These are phyloP conservation scores for Backusella liffmaniae DNA, from an alignment of 192 early-diverging fungal species.

Conservation along the genomic window DNA sequence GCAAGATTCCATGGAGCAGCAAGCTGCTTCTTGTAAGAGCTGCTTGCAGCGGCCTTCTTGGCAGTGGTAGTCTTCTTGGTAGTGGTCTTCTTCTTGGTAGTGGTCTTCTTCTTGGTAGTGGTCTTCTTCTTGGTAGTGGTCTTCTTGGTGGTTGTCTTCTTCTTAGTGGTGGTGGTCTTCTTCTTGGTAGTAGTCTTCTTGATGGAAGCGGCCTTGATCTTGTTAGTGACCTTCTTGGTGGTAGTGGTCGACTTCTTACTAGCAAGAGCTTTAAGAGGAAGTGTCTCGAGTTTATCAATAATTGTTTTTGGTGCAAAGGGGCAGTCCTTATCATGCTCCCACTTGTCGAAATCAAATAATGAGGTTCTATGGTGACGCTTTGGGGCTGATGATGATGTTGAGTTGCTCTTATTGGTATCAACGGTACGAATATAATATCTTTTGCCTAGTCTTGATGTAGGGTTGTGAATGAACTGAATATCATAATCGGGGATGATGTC, in stretches of 20 bases:
- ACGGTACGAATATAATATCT: constrained; percentile 16
- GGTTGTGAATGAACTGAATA: constrained; percentile 19
- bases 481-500: constrained; percentile 22
- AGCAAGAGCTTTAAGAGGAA: not conserved
- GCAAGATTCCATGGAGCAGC: constrained; percentile 83
- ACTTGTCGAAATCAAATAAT: constrained; percentile 4
- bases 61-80: not conserved
- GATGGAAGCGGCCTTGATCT: not conserved
- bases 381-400: not conserved
- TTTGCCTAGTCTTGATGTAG: not conserved
- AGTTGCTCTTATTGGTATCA: not conserved
- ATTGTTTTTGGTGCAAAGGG: not conserved
- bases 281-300: not conserved
- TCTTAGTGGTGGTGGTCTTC: not conserved
- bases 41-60: constrained; percentile 52
- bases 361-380: not conserved
- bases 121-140: not conserved
- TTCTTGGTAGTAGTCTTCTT: not conserved
- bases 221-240: not conserved
- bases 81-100: not conserved
- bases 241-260: not conserved
- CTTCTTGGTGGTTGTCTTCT: not conserved
- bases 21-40: constrained; percentile 44
- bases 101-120: not conserved
- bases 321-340: not conserved